These are phyloP conservation scores for Adansonia grandidieri DNA, from an alignment of 441 rosid genomes.

Conservation along the genomic window DNA sequence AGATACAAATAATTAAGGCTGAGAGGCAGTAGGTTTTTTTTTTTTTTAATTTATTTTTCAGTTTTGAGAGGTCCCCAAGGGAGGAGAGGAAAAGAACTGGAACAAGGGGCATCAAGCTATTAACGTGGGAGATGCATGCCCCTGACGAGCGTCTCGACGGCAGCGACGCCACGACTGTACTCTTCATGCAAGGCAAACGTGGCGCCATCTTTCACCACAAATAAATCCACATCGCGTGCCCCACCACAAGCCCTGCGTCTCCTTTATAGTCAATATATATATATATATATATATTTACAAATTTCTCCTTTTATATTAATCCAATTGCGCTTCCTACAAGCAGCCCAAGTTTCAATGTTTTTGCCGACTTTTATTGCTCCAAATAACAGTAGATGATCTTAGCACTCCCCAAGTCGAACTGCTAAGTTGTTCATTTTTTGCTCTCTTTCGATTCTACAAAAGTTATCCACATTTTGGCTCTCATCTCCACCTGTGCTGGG, in stretches of 20 bases:
- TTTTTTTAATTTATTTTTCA: conserved; percentile 4
- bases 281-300: neutral
- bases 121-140: conserved; percentile 28
- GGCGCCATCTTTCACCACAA: conserved; percentile 43
- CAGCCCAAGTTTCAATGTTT: neutral
- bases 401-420: neutral
- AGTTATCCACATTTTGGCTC: neutral
- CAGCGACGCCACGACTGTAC: conserved; percentile 62
- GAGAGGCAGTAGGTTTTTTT: conserved; percentile 35
- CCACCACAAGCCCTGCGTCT: neutral
- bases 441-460: neutral
- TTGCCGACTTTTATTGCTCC: neutral
- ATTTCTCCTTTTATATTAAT: neutral
- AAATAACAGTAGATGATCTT: neutral
- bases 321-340: neutral
- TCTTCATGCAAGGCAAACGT: conserved; percentile 34
- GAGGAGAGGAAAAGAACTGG: too few species aligned
- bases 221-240: conserved; percentile 10
- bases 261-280: neutral
- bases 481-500: neutral
- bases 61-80: too few species aligned
- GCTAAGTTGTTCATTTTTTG: neutral
- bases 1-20: too few species aligned
- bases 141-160: conserved; percentile 52
- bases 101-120: too few species aligned